Evolutionary conservation across 179 eudicot genomes (phyloP).

Genomic region (Silene vulgaris): DNA sequence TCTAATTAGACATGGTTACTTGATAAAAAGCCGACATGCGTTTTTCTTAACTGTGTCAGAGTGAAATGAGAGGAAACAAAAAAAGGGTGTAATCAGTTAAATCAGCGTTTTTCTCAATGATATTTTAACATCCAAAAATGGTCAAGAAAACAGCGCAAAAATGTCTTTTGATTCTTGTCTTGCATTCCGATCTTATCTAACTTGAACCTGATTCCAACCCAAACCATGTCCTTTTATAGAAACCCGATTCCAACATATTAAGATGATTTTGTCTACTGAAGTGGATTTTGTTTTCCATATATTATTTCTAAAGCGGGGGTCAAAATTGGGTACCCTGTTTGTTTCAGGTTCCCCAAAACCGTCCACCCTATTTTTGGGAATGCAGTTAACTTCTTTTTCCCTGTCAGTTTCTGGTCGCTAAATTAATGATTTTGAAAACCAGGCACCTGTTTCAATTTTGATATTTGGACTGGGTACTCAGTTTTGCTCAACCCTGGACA

Average conservation of each 20-base stretch:
- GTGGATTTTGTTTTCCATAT: background rate
- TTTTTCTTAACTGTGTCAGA: too few relatives aligned
- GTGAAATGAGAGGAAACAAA: too few relatives aligned
- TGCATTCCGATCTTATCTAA: too few relatives aligned
- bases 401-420: background rate
- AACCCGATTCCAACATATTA: background rate
- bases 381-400: background rate
- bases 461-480: background rate
- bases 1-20: too few relatives aligned
- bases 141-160: too few relatives aligned
- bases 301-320: background rate
- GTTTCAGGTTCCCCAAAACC: background rate
- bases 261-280: background rate
- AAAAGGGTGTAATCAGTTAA: too few relatives aligned
- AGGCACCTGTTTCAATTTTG: background rate
- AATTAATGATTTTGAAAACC: background rate
- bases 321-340: background rate
- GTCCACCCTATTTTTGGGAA: background rate
- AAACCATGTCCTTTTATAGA: background rate
- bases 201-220: too few relatives aligned
- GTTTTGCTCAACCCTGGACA: constrained; percentile 1
- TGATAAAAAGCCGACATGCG: too few relatives aligned
- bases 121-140: too few relatives aligned
- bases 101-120: too few relatives aligned
- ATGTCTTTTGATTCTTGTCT: too few relatives aligned